Evolutionary conservation across 495 filamentous ascomycete species (phyloP).

Genomic region (Platismatia glauca): DNA sequence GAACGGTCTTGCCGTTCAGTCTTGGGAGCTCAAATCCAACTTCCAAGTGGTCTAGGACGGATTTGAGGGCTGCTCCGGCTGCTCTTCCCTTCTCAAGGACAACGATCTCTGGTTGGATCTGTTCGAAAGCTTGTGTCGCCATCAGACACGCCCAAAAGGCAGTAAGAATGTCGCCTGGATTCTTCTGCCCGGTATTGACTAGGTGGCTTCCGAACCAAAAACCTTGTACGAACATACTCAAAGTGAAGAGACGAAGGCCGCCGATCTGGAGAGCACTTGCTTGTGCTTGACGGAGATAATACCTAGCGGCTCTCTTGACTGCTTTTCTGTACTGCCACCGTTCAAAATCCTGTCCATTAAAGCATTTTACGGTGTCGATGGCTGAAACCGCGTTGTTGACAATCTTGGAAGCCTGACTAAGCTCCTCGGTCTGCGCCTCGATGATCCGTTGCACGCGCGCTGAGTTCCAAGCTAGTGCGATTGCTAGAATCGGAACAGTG

Average conservation of each 20-base stretch:
- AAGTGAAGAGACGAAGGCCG: constrained; percentile 61
- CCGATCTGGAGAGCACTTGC: constrained; percentile 62
- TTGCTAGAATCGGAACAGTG: constrained; percentile 58
- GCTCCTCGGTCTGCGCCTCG: constrained; percentile 56
- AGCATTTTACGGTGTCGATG: constrained; percentile 83
- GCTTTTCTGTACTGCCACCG: constrained; percentile 50
- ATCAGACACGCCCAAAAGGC: constrained; percentile 77
- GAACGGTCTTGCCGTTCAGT: constrained; percentile 26
- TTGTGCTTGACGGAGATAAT: constrained; percentile 59
- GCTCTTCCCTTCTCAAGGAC: constrained; percentile 70
- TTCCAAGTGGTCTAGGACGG: constrained; percentile 33
- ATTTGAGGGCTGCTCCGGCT: constrained; percentile 54
- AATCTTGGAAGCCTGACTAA: constrained; percentile 63
- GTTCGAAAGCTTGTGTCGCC: constrained; percentile 63
- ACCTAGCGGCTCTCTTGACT: constrained; percentile 49
- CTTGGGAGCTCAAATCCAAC: constrained; percentile 26
- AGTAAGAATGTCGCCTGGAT: constrained; percentile 65
- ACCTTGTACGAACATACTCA: constrained; percentile 78
- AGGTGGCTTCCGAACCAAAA: constrained; percentile 81
- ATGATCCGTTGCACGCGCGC: constrained; percentile 55
- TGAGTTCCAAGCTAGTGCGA: constrained; percentile 51
- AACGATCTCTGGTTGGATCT: constrained; percentile 64
- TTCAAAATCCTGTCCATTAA: constrained; percentile 70
- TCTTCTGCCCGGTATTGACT: constrained; percentile 44
- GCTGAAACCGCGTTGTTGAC: constrained; percentile 57